Conservation (phyloP, 2,329 filamentous ascomycete species). For the Aspergillus sp. region DNA sequence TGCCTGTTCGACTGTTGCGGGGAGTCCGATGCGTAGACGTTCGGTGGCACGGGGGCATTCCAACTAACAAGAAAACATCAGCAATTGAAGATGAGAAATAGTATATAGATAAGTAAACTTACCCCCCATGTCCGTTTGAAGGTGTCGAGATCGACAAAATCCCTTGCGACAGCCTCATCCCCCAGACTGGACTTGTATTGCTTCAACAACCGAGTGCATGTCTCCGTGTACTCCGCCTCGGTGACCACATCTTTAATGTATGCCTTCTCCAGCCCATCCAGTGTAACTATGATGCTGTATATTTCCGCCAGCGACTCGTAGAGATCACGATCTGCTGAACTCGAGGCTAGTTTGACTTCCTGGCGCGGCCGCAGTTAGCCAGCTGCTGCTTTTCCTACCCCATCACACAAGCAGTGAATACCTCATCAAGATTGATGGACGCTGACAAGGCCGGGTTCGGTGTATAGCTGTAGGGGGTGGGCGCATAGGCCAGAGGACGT, state of each 20-base stretch:
- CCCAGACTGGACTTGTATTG: slow-evolving; percentile 94
- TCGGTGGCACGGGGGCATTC: slow-evolving; percentile 93
- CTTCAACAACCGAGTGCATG: slow-evolving; percentile 86
- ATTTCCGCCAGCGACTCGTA: slow-evolving; percentile 96
- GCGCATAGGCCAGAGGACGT: slow-evolving; percentile 71
- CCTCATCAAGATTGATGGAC: slow-evolving; percentile 90
- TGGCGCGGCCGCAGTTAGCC: slow-evolving; percentile 34
- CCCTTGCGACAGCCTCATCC: slow-evolving; percentile 83
- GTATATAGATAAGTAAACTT: slow-evolving; percentile 32
- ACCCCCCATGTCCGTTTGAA: slow-evolving; percentile 94
- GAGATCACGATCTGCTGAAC: slow-evolving; percentile 81
- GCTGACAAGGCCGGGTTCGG: slow-evolving; percentile 78
- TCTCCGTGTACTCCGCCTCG: slow-evolving; percentile 91
- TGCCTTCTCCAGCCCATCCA: slow-evolving; percentile 93
- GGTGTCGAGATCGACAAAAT: slow-evolving; percentile 81
- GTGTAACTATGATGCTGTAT: slow-evolving; percentile 93
- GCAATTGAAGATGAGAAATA: not conserved
- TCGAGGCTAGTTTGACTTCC: slow-evolving; percentile 90
- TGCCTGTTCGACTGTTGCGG: slow-evolving; percentile 69
- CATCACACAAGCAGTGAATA: slow-evolving; percentile 31
- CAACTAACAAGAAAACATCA: slow-evolving; percentile 53
- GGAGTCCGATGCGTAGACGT: slow-evolving; percentile 84
- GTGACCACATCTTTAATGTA: slow-evolving; percentile 93
- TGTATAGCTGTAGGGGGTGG: slow-evolving; percentile 85
- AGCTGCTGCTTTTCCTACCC: slow-evolving; percentile 1